Percentiles rank a stretch among this genome's conserved stretches.
Conservation (phyloP, 805 yeast species). For the Yamadazyma laniorum region DNA sequence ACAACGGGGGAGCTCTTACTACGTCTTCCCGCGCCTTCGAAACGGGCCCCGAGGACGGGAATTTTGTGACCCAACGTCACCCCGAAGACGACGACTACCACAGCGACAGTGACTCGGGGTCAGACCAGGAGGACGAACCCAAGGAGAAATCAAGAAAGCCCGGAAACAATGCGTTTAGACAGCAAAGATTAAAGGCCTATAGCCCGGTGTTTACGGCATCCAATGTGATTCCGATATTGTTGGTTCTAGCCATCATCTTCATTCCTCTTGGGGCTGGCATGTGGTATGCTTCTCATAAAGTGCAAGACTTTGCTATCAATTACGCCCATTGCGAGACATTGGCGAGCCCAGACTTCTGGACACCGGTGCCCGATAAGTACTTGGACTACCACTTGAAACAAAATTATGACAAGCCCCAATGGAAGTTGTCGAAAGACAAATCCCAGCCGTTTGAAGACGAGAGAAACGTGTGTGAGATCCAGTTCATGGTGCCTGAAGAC, state of each 20-base stretch:
- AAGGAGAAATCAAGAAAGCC: conserved; percentile 61
- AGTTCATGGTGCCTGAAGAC: conserved; percentile 34
- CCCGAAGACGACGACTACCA: conserved; percentile 2
- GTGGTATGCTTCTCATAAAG: conserved; percentile 42
- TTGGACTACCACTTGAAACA: conserved; percentile 33
- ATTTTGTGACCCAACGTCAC: no score
- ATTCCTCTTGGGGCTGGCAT: conserved; percentile 47
- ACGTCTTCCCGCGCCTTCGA: no score
- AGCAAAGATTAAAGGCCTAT: conserved; percentile 52
- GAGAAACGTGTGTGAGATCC: conserved; percentile 44
- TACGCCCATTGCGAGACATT: conserved; percentile 39
- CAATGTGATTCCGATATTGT: conserved; percentile 40
- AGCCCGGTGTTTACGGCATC: conserved; percentile 46
- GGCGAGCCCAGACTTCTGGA: conserved; percentile 34
- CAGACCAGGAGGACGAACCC: conserved; percentile 39
- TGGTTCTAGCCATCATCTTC: conserved; percentile 38
- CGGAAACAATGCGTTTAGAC: conserved; percentile 56
- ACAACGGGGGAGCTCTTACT: no score
- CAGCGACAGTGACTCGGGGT: conserved; percentile 14
- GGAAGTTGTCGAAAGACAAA: conserved; percentile 38
- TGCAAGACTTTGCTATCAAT: conserved; percentile 41
- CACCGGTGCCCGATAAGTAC: conserved; percentile 37
- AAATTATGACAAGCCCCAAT: conserved; percentile 23
- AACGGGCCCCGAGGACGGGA: no score
- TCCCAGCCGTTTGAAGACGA: conserved; percentile 50